Evolutionary conservation across 345 rosid genomes (phyloP), one percentile per base, ranked within the genome.

Genomic region (Bretschneidera sinensis): DNA sequence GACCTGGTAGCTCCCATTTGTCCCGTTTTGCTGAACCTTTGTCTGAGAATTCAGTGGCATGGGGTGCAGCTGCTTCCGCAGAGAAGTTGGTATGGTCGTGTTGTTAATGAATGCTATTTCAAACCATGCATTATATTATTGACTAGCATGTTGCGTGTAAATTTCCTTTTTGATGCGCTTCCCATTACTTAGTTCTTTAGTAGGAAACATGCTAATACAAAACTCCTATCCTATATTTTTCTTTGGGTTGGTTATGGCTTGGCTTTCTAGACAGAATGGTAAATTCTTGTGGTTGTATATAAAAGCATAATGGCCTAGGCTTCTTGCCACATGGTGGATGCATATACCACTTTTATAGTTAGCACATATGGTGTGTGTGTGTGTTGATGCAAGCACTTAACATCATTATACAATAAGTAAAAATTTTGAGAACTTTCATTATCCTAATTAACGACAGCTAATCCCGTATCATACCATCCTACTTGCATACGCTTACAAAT

Each of bases 1-100:
- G 98, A 67, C 98, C 97, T 66, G 87, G 97, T 71, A 95, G 98
- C 78, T 88, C 99, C 52, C 98, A 86, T 51, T 76, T 95, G 67
- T 95, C 99, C n/a, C 92, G 99, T 51, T 95, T 95, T 76, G 97
- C 99, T 43, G 99, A 95, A 71, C 63, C 82, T 34, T 60, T 73
- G 48, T 55, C 92, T 63, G 96, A 95, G 61, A 84, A 68, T 74
- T 74, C 96, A 65, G 85, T 71, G 50, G 72, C 83, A 31, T 80
- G 89, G 91, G 69, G 73, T 67, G 74, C 75, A 43, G 61, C 67
- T 66, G 85, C 78, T 57, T 71, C 71, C 1, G 71, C 76, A 19
- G 96, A 84, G 67, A 85, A 79, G 61, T 71, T 75, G 95, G 98
- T 91, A 85, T 51, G 74, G 47, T 64, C 60, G 59, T 60, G 64